Conservation (phyloP, 2,329 filamentous ascomycete genomes). For the Spiromastix sp. region DNA sequence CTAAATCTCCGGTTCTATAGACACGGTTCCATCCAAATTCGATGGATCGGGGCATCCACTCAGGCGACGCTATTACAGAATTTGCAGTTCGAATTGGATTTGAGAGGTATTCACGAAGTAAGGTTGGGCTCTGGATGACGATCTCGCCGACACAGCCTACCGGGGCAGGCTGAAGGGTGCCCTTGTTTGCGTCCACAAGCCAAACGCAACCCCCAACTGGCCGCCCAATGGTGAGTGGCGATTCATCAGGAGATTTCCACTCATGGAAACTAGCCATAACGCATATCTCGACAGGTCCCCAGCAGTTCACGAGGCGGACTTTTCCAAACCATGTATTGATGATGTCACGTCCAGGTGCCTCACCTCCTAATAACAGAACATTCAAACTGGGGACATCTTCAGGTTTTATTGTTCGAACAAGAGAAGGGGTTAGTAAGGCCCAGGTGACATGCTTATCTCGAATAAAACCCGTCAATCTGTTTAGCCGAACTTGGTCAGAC, state of each 20-base stretch:
- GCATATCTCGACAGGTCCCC: slow-evolving; percentile 24
- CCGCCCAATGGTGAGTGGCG: not conserved
- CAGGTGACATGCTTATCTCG: slow-evolving; percentile 41
- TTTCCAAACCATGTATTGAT: slow-evolving; percentile 54
- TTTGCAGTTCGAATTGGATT: slow-evolving; percentile 24
- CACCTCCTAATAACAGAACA: slow-evolving; percentile 35
- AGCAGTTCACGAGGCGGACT: slow-evolving; percentile 29
- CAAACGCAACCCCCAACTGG: slow-evolving; percentile 16
- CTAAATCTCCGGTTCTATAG: slow-evolving; percentile 79
- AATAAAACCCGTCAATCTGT: no score
- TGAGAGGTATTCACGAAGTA: slow-evolving; percentile 31
- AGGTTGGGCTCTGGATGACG: slow-evolving; percentile 25
- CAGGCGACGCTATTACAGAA: slow-evolving; percentile 19
- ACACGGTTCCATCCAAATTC: slow-evolving; percentile 35
- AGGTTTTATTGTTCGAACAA: slow-evolving; percentile 31
- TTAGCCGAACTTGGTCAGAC: slow-evolving; percentile 29
- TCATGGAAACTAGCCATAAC: not conserved
- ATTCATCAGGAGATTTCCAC: no score
- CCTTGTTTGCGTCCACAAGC: slow-evolving; percentile 27
- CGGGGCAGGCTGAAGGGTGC: slow-evolving; percentile 23
- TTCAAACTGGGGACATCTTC: slow-evolving; percentile 31
- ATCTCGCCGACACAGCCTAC: slow-evolving; percentile 28
- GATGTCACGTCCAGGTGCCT: slow-evolving; percentile 62
- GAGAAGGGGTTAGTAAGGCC: slow-evolving; percentile 36
- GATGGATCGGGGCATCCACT: slow-evolving; percentile 14